Base-by-base conservation (phyloP, 2,329 filamentous ascomycete species). In the Aaosphaeria pasadenensis region DNA sequence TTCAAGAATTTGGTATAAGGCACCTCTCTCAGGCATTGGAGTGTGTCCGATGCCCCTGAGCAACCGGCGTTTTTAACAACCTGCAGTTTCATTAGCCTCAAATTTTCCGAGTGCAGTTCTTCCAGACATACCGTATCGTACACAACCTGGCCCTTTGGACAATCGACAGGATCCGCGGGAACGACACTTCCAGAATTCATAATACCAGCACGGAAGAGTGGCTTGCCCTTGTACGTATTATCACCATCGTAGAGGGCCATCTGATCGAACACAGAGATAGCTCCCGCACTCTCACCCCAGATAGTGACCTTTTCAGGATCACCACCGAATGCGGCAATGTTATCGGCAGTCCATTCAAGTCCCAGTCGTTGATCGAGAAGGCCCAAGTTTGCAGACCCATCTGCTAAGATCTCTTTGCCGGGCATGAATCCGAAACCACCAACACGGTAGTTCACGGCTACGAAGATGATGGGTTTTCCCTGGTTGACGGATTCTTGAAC, bases 301-400 rank as follows among this genome's bases (percentile, higher is more conserved):
- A 92, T 85, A 0, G 87, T 91, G 5, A 91, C 87, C 64, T 87
- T 87, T n/a, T 76, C 74, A 0, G 87, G 85, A 63, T 92, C 88
- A 11, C 89, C 89, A 7, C 89, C 89, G 62, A 94, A 95, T 0
- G 82, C 77, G 1, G 74, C 83, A 48, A 92, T 89, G 55, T 91
- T 89, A 57, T 89, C 86, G 6, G 86, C 83, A 1, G 89, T 81
- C 88, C 88, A 92, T 63, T 91, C 72, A 5, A 92, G 74, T 0
- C 81, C 88, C 54, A 87, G 76, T 32, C 86, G 77, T 59, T 91
- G 87, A 59, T 92, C 88, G 0, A 87, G 74, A 3, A 89, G 76
- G 3, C 88, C 88, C 4, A 89, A 66, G 61, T 91, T 92, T 3
- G 84, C 70, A 2, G 84, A 78, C 1, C 86, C 86, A 51, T 89